Evolutionary conservation across 2,329 filamentous ascomycete genomes (phyloP).

Genomic region (Salinomyces thailandicus): DNA sequence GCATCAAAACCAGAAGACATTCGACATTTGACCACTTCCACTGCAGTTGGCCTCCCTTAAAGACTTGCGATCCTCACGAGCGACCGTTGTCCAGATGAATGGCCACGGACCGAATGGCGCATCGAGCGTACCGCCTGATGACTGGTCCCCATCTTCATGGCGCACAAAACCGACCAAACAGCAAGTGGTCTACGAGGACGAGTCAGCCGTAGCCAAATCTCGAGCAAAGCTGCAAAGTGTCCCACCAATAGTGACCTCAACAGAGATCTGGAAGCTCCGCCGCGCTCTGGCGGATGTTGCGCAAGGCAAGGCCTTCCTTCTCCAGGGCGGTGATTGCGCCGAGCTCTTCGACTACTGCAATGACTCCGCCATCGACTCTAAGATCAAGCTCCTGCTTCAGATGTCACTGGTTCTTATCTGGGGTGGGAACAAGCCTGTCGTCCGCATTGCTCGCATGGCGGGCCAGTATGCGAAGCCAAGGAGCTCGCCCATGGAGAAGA

Average conservation of each 20-base stretch:
- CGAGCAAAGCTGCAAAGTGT: slow-evolving; percentile 55
- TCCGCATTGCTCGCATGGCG: slow-evolving; percentile 90
- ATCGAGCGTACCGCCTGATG: too few relatives aligned
- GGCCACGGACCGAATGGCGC: too few relatives aligned
- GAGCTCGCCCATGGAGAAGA: slow-evolving; percentile 69
- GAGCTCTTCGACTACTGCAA: slow-evolving; percentile 97
- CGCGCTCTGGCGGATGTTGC: slow-evolving; percentile 74
- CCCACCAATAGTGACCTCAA: slow-evolving; percentile 68
- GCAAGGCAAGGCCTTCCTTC: slow-evolving; percentile 77
- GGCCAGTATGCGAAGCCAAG: slow-evolving; percentile 96
- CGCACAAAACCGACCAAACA: slow-evolving; percentile 70
- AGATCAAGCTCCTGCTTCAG: slow-evolving; percentile 91
- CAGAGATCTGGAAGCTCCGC: slow-evolving; percentile 71
- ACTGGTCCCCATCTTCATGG: slow-evolving; percentile 63
- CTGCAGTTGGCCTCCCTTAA: too few relatives aligned
- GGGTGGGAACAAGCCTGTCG: slow-evolving; percentile 70
- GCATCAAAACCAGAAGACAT: too few relatives aligned
- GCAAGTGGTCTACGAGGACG: slow-evolving; percentile 57
- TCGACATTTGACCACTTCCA: too few relatives aligned
- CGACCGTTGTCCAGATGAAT: too few relatives aligned
- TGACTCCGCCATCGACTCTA: slow-evolving; percentile 79
- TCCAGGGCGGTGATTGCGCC: slow-evolving; percentile 94
- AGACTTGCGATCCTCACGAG: too few relatives aligned
- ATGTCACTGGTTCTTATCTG: slow-evolving; percentile 96
- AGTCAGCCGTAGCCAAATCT: slow-evolving; percentile 48